Evolutionary conservation across 2,329 filamentous ascomycete species (phyloP).

Genomic region (Penicillium sp.): DNA sequence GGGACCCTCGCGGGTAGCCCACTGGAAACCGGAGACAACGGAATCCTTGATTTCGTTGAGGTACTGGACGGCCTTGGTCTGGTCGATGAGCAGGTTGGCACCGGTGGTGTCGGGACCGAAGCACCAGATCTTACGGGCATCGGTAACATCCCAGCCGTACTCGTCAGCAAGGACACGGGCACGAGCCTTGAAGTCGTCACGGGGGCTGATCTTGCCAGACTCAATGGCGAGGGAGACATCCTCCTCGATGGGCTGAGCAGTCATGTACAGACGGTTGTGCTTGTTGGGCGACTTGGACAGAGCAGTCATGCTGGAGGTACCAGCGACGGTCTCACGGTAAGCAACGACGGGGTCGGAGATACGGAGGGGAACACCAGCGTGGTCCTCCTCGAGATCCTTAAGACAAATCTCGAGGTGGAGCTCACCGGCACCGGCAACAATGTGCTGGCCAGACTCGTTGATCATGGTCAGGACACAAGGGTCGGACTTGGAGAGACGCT

Average conservation of each 20-base stretch:
- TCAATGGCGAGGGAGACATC: slow-evolving; percentile 91
- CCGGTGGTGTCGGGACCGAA: slow-evolving; percentile 98
- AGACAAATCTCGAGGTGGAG: slow-evolving; percentile 99
- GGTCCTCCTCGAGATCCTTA: slow-evolving; percentile 99
- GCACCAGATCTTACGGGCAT: slow-evolving; percentile 99
- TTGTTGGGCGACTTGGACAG: slow-evolving; percentile 99
- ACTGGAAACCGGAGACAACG: slow-evolving; percentile 99
- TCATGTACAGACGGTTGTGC: slow-evolving; percentile 99
- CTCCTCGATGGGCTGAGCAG: slow-evolving; percentile 85
- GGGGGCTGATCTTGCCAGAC: slow-evolving; percentile 82
- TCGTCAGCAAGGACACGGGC: slow-evolving; percentile 95
- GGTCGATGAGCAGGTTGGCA: slow-evolving; percentile 97
- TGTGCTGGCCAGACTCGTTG: slow-evolving; percentile 92
- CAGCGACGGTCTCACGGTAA: slow-evolving; percentile 93
- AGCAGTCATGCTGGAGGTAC: slow-evolving; percentile 86
- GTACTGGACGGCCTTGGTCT: slow-evolving; percentile 99
- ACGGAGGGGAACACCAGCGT: slow-evolving; percentile 96
- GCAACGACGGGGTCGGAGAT: slow-evolving; percentile 97
- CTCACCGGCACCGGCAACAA: slow-evolving; percentile 98
- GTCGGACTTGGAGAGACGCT: slow-evolving; percentile 99
- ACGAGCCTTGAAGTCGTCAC: slow-evolving; percentile 98
- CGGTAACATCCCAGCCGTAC: slow-evolving; percentile 98
- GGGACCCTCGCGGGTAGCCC: slow-evolving; percentile 96
- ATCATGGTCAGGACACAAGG: slow-evolving; percentile 93
- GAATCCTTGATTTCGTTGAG: slow-evolving; percentile 99